Base-by-base conservation (phyloP, 2,329 filamentous ascomycete species). In the Neopestalotiopsis sp. region DNA sequence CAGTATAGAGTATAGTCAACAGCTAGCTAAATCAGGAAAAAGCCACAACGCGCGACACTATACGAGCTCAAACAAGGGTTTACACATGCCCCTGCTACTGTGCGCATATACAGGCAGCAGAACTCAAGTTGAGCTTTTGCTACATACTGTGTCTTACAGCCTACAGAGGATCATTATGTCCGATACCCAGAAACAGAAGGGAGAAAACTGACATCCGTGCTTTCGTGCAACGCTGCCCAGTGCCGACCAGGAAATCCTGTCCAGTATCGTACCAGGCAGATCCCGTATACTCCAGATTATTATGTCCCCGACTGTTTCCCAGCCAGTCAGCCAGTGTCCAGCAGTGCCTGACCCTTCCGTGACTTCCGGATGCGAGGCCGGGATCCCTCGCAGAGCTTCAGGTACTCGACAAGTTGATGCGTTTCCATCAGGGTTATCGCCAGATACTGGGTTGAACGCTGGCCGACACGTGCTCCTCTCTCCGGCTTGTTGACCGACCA, bases 281-380 rank as follows among this genome's bases (percentile, higher is more conserved):
- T 28, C 24, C 57, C 30, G 57, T 59, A 34, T 53, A 53, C 45
- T 53, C 45, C 45, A 53, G 45, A 53, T 53, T 53, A 53, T 53
- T 24, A 53, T 53, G 45, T 53, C 45, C n/a, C 45, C 45, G 57
- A 59, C 57, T 59, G 20, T 59, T 17, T 20, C 24, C 24, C 17
- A 38, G 34, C 24, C 57, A 59, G 24, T 28, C 10, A 14, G 20
- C 13, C 59, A n/a, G 59, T 12, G 13, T 14, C 30, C 30, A 42
- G 13, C 34, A 38, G 34, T 28, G 14, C 59, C 34, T 53, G 24
- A n/a, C 24, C 32, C 13, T 38, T 57, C 63, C 63, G 63, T 57
- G 53, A 13, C 63, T 66, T 66, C 63, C 63, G 63, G 63, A 40
- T 66, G 63, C n/a, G 63, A 56, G 13, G 42, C 63, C 63, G 32